Evolutionary conservation across 169 alveolate species (phyloP).

Genomic region (Plasmodium vivax): DNA sequence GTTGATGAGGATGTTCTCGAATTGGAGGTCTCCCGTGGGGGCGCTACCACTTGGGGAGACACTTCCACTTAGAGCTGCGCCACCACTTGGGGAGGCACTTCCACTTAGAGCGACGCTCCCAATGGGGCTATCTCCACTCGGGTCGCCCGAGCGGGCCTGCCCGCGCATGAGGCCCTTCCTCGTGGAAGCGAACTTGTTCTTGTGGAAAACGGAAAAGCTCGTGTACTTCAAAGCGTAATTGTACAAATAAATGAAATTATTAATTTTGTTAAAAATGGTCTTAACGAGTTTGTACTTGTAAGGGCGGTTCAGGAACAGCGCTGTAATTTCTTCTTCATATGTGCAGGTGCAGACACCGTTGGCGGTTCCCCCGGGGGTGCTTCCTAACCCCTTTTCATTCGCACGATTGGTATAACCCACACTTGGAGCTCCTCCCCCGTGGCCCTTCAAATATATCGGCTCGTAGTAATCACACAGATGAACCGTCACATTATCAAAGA

Average conservation of each 20-base stretch:
- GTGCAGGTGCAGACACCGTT: constrained; percentile 16
- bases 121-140: background rate
- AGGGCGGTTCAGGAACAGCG: constrained; percentile 34
- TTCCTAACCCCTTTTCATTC: background rate
- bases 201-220: constrained; percentile 69
- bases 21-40: background rate
- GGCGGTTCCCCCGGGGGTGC: background rate
- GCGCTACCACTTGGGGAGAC: background rate
- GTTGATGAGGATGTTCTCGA: constrained; percentile 41
- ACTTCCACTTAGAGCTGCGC: background rate
- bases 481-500: constrained; percentile 35
- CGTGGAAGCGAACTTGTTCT: constrained; percentile 51
- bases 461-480: constrained; percentile 65
- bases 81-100: background rate
- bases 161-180: constrained; percentile 48
- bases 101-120: too few species aligned
- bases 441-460: constrained; percentile 34
- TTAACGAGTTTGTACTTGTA: constrained; percentile 36
- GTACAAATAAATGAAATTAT: constrained; percentile 67
- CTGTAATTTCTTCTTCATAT: constrained; percentile 66
- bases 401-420: background rate
- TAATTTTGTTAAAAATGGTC: constrained; percentile 64
- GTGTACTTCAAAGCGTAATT: constrained; percentile 65
- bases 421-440: background rate
- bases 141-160: background rate